Conservation (phyloP, 345 rosid genomes). For the Limnanthes douglasii region DNA sequence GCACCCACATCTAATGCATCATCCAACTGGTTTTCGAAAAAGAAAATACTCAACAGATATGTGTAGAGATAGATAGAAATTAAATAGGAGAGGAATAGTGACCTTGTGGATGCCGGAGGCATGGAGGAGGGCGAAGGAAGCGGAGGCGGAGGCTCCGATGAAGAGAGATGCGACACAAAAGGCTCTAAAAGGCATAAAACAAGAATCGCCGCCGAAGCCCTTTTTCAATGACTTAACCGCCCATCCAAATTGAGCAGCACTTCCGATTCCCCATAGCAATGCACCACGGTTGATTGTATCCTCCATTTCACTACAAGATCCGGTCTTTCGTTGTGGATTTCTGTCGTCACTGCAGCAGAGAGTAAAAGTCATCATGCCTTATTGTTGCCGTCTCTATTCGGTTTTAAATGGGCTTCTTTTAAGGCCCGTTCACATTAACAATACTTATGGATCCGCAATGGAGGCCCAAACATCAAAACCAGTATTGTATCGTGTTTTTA, state of each 20-base stretch:
- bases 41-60: background rate
- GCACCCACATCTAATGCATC: conserved; percentile 34
- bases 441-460: too few species aligned
- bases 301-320: too few species aligned
- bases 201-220: conserved; percentile 42
- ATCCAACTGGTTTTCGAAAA: conserved; percentile 22
- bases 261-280: conserved; percentile 16
- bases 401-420: too few species aligned
- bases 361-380: too few species aligned
- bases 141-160: conserved; percentile 35
- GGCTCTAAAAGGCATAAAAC: conserved; percentile 48
- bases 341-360: too few species aligned
- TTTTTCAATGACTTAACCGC: conserved; percentile 25
- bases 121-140: conserved; percentile 25
- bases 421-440: too few species aligned
- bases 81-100: background rate
- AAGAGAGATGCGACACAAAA: conserved; percentile 46
- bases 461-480: too few species aligned
- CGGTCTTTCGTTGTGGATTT: too few species aligned
- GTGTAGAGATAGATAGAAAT: background rate
- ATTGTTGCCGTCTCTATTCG: too few species aligned
- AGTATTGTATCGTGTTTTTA: too few species aligned
- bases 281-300: too few species aligned
- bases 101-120: conserved; percentile 48
- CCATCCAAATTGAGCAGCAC: conserved; percentile 28